Percentiles rank a stretch among this genome's conserved stretches.
phyloP scores from a whole-genome alignment of 2,329 filamentous ascomycete species.

The Stemphylium beticola region DNA sequence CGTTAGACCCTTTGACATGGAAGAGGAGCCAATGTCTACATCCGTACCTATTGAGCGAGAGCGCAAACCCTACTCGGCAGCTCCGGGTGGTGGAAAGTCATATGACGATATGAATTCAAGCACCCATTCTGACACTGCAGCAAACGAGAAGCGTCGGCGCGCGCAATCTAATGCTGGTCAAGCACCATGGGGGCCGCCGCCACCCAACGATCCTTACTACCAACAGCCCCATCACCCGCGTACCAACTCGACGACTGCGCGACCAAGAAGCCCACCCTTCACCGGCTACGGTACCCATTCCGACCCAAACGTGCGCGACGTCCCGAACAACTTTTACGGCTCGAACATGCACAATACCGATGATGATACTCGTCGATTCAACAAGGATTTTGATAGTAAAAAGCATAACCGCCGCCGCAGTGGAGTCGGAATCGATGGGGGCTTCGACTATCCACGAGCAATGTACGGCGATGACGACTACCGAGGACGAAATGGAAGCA shows the following conservation, averaged over 20 bases:
- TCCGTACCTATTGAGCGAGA: constrained; percentile 67
- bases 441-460: constrained; percentile 36
- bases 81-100: constrained; percentile 64
- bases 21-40: constrained; percentile 44
- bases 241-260: constrained; percentile 26
- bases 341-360: constrained; percentile 42
- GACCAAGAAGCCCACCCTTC: constrained; percentile 44
- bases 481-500: constrained; percentile 28
- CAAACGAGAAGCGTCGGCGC: constrained; percentile 34
- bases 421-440: constrained; percentile 32
- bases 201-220: constrained; percentile 24
- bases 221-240: constrained; percentile 34
- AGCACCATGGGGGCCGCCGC: constrained; percentile 36
- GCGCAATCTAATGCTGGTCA: constrained; percentile 43
- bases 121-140: constrained; percentile 31
- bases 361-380: constrained; percentile 39
- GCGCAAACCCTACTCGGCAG: constrained; percentile 67
- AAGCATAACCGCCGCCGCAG: constrained; percentile 35
- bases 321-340: constrained; percentile 39
- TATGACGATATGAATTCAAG: constrained; percentile 49
- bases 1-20: constrained; percentile 37
- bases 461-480: constrained; percentile 45
- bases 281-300: constrained; percentile 43
- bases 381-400: constrained; percentile 39
- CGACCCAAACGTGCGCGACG: constrained; percentile 41